phyloP scores from a whole-genome alignment of 768 basidiomycete species.

The Termitomyces sp. region DNA sequence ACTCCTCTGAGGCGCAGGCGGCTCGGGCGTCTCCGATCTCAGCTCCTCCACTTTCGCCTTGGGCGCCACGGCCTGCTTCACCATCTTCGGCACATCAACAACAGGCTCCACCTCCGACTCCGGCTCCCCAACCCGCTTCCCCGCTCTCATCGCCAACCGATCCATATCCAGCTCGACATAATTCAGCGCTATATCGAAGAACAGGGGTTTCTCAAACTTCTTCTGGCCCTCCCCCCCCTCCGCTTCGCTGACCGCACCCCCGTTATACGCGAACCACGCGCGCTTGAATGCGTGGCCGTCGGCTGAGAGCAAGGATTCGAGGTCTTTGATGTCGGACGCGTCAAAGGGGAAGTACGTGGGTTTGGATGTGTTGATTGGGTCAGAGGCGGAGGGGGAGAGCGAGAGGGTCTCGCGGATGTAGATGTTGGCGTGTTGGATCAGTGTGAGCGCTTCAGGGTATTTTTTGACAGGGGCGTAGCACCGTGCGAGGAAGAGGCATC shows the following conservation, averaged over 20 bases:
- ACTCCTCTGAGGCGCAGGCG: slow-evolving; percentile 36
- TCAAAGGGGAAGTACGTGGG: slow-evolving; percentile 53
- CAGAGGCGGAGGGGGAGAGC: slow-evolving; percentile 40
- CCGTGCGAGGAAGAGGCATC: slow-evolving; percentile 72
- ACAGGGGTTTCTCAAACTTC: slow-evolving; percentile 73
- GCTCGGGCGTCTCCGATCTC: slow-evolving; percentile 45
- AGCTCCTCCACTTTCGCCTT: slow-evolving; percentile 57
- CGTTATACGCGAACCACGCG: slow-evolving; percentile 77
- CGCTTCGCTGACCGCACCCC: slow-evolving; percentile 47
- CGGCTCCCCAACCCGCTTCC: slow-evolving; percentile 37
- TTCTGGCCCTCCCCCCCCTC: too few species aligned
- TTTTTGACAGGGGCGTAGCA: slow-evolving; percentile 67
- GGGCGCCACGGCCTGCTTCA: slow-evolving; percentile 39
- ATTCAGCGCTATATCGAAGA: slow-evolving; percentile 93
- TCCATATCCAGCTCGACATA: slow-evolving; percentile 88
- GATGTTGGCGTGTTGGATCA: slow-evolving; percentile 67
- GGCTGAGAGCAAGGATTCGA: slow-evolving; percentile 47
- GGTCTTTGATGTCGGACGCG: slow-evolving; percentile 32
- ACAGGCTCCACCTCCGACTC: slow-evolving; percentile 11
- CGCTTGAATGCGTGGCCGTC: slow-evolving; percentile 54
- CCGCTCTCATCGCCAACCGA: slow-evolving; percentile 62
- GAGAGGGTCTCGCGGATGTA: slow-evolving; percentile 70
- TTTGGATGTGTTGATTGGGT: slow-evolving; percentile 38
- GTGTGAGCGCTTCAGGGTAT: slow-evolving; percentile 66
- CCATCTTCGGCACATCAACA: slow-evolving; percentile 17